Conservation (phyloP, 1,284 basidiomycete species). For the Ustilago cynodontis region DNA sequence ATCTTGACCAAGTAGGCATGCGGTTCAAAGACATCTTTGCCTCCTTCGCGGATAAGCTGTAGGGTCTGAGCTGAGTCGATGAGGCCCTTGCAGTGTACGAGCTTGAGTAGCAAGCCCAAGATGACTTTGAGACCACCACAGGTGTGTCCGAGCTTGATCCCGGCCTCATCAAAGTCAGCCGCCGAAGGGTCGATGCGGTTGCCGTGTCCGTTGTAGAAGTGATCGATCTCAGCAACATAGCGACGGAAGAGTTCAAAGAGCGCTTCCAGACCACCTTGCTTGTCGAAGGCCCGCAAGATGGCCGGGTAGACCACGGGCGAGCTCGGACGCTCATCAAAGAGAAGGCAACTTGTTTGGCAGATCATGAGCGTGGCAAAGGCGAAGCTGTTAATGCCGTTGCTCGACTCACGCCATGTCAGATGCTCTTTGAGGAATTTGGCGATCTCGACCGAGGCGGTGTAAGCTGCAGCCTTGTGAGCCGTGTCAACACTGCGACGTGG, state of each 20-base stretch:
- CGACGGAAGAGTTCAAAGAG: conserved; percentile 77
- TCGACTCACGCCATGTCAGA: conserved; percentile 75
- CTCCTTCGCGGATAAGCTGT: conserved; percentile 72
- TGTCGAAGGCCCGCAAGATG: conserved; percentile 81
- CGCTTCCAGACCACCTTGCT: conserved; percentile 79
- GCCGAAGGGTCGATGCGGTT: conserved; percentile 28
- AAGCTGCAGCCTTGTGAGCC: conserved; percentile 82
- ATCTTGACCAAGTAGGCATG: conserved; percentile 86
- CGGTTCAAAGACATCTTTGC: conserved; percentile 77
- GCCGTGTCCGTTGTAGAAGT: conserved; percentile 73
- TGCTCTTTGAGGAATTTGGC: conserved; percentile 82
- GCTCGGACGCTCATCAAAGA: conserved; percentile 81
- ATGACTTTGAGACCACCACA: conserved; percentile 85
- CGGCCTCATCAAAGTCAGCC: conserved; percentile 46
- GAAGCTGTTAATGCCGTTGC: conserved; percentile 72
- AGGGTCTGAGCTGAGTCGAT: conserved; percentile 87
- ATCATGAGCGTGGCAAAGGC: conserved; percentile 78
- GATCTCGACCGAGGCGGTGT: conserved; percentile 78
- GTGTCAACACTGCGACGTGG: conserved; percentile 83
- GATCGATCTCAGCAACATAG: conserved; percentile 76
- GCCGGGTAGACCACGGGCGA: conserved; percentile 78
- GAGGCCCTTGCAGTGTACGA: conserved; percentile 83
- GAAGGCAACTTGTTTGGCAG: conserved; percentile 78
- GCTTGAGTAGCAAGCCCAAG: conserved; percentile 80
- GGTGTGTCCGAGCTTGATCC: conserved; percentile 74